These are phyloP conservation scores for Epichloe festucae DNA, from an alignment of 2,329 filamentous ascomycete species.

Conservation along the genomic window DNA sequence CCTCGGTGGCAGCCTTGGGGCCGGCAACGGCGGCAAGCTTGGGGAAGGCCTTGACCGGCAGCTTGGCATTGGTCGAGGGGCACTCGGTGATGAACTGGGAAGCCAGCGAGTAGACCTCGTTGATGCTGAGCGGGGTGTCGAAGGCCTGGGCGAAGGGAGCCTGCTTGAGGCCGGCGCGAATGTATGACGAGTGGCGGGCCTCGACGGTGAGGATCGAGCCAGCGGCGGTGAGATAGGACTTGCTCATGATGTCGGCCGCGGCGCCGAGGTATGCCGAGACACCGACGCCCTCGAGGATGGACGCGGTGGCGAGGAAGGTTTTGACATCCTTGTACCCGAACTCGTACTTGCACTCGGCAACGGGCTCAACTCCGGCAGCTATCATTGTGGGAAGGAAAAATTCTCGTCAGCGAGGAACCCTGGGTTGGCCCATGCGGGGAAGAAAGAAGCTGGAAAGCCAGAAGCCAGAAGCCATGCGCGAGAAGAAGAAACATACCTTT, in stretches of 20 bases:
- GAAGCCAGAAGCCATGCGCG: too few relatives aligned
- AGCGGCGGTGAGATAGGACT: constrained; percentile 44
- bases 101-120: constrained; percentile 52
- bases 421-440: too few relatives aligned
- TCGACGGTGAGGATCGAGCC: constrained; percentile 52
- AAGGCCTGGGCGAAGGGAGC: constrained; percentile 45
- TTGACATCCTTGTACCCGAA: constrained; percentile 47
- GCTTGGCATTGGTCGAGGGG: constrained; percentile 36
- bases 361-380: constrained; percentile 31
- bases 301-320: constrained; percentile 46
- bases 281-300: constrained; percentile 51
- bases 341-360: constrained; percentile 40
- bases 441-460: too few relatives aligned
- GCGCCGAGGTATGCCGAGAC: constrained; percentile 53
- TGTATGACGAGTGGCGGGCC: constrained; percentile 48
- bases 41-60: constrained; percentile 53
- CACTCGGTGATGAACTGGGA: constrained; percentile 47
- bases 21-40: constrained; percentile 22
- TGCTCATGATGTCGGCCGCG: constrained; percentile 44
- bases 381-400: too few relatives aligned
- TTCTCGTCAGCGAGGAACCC: too few relatives aligned
- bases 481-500: constrained; percentile 5
- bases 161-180: constrained; percentile 36
- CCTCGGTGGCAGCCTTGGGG: constrained; percentile 11
- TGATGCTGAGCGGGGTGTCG: constrained; percentile 46